Conservation (phyloP, 2,329 filamentous ascomycete genomes). For the Amphichorda felina region DNA sequence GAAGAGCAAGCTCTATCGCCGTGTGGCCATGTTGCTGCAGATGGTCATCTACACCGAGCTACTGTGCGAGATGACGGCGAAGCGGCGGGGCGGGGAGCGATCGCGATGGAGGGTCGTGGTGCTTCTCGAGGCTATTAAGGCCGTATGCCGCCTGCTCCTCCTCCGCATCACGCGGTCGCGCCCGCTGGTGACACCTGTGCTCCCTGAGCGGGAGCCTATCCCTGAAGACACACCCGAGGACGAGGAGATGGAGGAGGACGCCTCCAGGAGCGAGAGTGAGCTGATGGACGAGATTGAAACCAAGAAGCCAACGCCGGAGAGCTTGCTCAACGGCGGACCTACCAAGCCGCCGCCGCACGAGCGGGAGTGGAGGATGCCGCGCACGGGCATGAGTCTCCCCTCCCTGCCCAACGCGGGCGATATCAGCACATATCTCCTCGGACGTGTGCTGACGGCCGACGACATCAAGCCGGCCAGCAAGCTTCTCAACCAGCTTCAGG, state of each 20-base stretch:
- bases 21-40: slow-evolving; percentile 71
- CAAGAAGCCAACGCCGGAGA: no score
- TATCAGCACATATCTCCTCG: slow-evolving; percentile 76
- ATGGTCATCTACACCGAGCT: slow-evolving; percentile 92
- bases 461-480: slow-evolving; percentile 89
- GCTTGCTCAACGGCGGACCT: slow-evolving; percentile 4
- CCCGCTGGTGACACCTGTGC: slow-evolving; percentile 68
- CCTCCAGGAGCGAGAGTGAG: slow-evolving; percentile 25
- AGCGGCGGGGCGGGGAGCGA: slow-evolving; percentile 68
- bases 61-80: slow-evolving; percentile 94
- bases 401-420: slow-evolving; percentile 70
- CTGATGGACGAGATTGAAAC: slow-evolving; percentile 26
- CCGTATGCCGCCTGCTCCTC: slow-evolving; percentile 68
- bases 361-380: slow-evolving; percentile 81
- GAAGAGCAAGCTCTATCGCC: slow-evolving; percentile 59
- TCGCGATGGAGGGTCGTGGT: slow-evolving; percentile 80
- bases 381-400: slow-evolving; percentile 78
- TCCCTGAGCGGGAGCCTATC: slow-evolving; percentile 77
- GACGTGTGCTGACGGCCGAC: slow-evolving; percentile 85
- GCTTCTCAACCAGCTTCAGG: slow-evolving; percentile 72
- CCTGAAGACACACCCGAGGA: slow-evolving; percentile 40
- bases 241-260: slow-evolving; percentile 26
- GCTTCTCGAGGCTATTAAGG: slow-evolving; percentile 75
- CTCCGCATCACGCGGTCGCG: slow-evolving; percentile 73
- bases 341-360: slow-evolving; percentile 28